These are phyloP conservation scores for Salix purpurea DNA, from an alignment of 345 rosid species.

Conservation along the genomic window DNA sequence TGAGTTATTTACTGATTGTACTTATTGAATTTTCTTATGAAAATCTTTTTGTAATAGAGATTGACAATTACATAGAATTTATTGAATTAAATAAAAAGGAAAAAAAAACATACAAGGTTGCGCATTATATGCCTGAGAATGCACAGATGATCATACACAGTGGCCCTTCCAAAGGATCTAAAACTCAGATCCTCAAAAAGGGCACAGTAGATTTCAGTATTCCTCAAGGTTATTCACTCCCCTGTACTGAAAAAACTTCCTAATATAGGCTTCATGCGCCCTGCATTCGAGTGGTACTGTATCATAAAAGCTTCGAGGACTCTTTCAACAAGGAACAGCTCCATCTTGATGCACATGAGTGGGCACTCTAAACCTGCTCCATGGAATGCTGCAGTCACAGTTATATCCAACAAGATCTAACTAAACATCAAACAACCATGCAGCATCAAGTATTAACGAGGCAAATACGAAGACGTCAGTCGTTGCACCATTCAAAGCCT, in stretches of 20 bases:
- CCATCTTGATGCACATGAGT: neutral
- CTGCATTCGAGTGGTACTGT: neutral
- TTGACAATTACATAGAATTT: too few species aligned
- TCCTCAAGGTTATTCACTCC: neutral
- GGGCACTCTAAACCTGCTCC: neutral
- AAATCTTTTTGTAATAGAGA: too few species aligned
- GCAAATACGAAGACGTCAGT: neutral
- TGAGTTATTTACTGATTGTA: too few species aligned
- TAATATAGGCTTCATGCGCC: neutral
- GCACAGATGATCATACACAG: conserved; percentile 4
- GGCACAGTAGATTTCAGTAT: neutral
- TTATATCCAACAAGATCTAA: neutral
- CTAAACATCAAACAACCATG: neutral
- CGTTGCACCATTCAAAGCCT: neutral
- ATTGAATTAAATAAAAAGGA: too few species aligned
- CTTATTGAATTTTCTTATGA: too few species aligned
- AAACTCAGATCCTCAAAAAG: neutral
- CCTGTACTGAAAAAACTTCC: neutral
- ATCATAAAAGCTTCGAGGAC: neutral
- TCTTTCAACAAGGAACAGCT: neutral
- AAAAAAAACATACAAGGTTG: too few species aligned
- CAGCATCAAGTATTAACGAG: neutral
- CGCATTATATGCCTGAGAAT: neutral
- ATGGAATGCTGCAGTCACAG: neutral
- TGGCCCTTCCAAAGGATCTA: neutral